A percentile compares a stretch with the other conserved stretches of the same genome.
Conservation (phyloP, 345 rosid species). For the Murraya paniculata region DNA sequence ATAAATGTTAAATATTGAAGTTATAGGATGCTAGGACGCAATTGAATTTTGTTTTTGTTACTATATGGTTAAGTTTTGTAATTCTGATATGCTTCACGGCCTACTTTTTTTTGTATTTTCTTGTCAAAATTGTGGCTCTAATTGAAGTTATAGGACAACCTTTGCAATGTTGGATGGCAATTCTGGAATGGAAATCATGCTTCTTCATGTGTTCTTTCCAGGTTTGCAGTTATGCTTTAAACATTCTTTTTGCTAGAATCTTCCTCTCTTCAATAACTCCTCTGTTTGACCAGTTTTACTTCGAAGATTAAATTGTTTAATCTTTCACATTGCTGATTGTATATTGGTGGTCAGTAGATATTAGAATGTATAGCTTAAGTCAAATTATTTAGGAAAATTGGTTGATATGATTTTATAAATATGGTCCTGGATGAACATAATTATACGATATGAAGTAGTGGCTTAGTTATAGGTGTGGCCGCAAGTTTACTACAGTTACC, state of each 20-base stretch:
- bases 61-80: not conserved
- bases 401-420: not conserved
- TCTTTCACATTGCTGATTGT: not conserved
- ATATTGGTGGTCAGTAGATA: not conserved
- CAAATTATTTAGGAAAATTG: not conserved
- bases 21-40: not conserved
- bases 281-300: not conserved
- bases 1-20: not conserved
- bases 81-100: conserved; percentile 12
- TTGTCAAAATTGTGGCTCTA: conserved; percentile 21
- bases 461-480: not conserved
- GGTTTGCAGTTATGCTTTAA: conserved; percentile 31
- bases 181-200: conserved; percentile 35
- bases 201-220: conserved; percentile 27
- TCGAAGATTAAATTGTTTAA: not conserved
- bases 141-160: conserved; percentile 27
- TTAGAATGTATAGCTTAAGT: not conserved
- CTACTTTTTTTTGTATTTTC: conserved; percentile 7
- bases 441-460: not conserved
- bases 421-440: not conserved
- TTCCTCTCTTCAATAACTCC: not conserved
- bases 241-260: not conserved
- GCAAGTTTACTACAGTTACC: no score
- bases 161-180: conserved; percentile 25
- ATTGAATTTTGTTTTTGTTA: not conserved